Evolutionary conservation across 2,329 filamentous ascomycete species (phyloP).

Genomic region (Magnaporthiopsis incrustans): DNA sequence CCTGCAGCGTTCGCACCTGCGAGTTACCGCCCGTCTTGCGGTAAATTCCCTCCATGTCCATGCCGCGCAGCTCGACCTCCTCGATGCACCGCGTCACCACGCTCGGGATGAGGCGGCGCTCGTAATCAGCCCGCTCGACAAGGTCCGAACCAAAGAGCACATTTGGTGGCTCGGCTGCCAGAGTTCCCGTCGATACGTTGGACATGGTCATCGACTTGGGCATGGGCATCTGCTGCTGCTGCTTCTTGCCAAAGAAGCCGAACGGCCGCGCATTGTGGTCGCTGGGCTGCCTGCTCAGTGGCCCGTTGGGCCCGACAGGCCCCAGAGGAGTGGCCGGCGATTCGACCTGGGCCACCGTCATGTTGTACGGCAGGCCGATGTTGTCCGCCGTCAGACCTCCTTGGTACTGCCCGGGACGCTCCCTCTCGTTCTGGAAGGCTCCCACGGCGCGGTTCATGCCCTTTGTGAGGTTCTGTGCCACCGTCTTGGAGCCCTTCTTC

Average conservation of each 20-base stretch:
- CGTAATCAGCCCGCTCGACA: slow-evolving; percentile 74
- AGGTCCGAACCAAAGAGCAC: slow-evolving; percentile 85
- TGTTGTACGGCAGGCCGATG: slow-evolving; percentile 64
- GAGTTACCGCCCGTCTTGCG: slow-evolving; percentile 92
- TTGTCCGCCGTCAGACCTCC: slow-evolving; percentile 48
- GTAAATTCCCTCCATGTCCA: slow-evolving; percentile 97
- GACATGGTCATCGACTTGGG: slow-evolving; percentile 42
- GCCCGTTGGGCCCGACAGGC: slow-evolving; percentile 13
- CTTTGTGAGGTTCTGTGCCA: slow-evolving; percentile 90
- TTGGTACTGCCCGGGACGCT: slow-evolving; percentile 39
- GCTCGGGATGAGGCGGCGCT: slow-evolving; percentile 80
- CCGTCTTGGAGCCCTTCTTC: slow-evolving; percentile 92
- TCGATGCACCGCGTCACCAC: slow-evolving; percentile 92
- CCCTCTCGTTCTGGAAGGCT: slow-evolving; percentile 55
- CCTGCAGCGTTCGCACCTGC: slow-evolving; percentile 82
- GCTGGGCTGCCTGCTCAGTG: slow-evolving; percentile 18
- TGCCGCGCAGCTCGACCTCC: slow-evolving; percentile 90
- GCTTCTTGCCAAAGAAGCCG: slow-evolving; percentile 61
- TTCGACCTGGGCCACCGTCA: slow-evolving; percentile 51
- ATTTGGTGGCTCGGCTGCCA: slow-evolving; percentile 42
- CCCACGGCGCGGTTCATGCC: slow-evolving; percentile 88
- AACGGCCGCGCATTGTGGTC: slow-evolving; percentile 42
- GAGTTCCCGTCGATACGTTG: slow-evolving; percentile 27
- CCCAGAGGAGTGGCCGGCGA: slow-evolving; percentile 24
- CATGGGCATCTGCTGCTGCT: slow-evolving; percentile 30